Percentiles rank a stretch among this genome's conserved stretches.
phyloP scores from a whole-genome alignment of 176 grass and related monocot species.

The Phoenix roebelenii region DNA sequence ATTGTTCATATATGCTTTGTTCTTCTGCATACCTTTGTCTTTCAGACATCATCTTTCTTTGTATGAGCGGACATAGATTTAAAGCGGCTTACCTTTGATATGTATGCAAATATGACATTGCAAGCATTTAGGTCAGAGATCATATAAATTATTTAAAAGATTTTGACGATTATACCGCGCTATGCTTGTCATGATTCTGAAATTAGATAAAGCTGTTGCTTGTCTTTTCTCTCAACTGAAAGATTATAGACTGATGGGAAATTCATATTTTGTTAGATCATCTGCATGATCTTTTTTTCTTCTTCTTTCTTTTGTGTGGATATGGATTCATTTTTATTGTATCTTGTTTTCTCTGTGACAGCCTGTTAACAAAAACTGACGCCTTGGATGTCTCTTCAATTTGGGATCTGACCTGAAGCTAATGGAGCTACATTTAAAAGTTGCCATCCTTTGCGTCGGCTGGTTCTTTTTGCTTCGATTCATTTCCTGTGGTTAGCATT shows the following conservation, averaged over 20 bases:
- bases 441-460: constrained; percentile 41
- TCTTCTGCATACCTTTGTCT: too few relatives aligned
- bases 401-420: constrained; percentile 10
- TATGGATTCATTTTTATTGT: background rate
- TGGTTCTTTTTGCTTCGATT: constrained; percentile 33
- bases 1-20: too few relatives aligned
- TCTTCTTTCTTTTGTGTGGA: too few relatives aligned
- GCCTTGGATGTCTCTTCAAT: constrained; percentile 15
- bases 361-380: background rate
- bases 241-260: too few relatives aligned
- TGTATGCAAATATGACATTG: background rate
- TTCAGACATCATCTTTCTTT: too few relatives aligned
- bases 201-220: background rate
- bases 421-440: constrained; percentile 53
- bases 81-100: too few relatives aligned
- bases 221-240: background rate
- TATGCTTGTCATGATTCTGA: constrained; percentile 27
- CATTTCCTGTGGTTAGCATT: constrained; percentile 51
- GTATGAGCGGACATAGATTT: too few relatives aligned
- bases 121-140: background rate
- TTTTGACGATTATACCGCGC: constrained; percentile 11
- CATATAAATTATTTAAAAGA: background rate
- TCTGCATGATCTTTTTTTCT: too few relatives aligned
- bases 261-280: too few relatives aligned
- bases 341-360: constrained; percentile 1